phyloP scores from a whole-genome alignment of 2,329 filamentous ascomycete species.

The Fusarium coffeatum region DNA sequence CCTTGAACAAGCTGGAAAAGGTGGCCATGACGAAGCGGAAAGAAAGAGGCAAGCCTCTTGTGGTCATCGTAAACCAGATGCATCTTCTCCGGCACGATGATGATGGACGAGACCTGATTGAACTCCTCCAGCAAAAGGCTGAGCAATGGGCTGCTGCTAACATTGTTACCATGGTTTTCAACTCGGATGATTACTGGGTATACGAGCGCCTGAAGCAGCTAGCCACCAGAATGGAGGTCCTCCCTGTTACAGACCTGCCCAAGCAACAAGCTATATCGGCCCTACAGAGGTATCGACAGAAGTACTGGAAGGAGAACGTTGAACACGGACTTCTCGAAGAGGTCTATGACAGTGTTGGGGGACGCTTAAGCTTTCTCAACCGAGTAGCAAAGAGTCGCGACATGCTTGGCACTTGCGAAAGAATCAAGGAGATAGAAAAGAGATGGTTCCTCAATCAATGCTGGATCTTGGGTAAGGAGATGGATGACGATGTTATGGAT shows the following conservation, averaged over 20 bases:
- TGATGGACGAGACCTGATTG: slow-evolving; percentile 90
- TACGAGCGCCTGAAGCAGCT: slow-evolving; percentile 94
- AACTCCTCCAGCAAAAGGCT: slow-evolving; percentile 93
- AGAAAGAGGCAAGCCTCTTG: slow-evolving; percentile 73
- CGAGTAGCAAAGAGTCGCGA: slow-evolving; percentile 87
- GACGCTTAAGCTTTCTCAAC: slow-evolving; percentile 87
- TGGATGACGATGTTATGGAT: slow-evolving; percentile 98
- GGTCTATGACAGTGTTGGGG: slow-evolving; percentile 88
- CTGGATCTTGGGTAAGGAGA: slow-evolving; percentile 77
- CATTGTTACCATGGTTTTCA: slow-evolving; percentile 92
- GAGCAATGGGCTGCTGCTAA: slow-evolving; percentile 96
- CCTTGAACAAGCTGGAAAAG: slow-evolving; percentile 98
- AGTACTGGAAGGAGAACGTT: slow-evolving; percentile 76
- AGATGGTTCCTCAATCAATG: slow-evolving; percentile 83
- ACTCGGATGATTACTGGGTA: slow-evolving; percentile 98
- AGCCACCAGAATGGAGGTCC: slow-evolving; percentile 93
- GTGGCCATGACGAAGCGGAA: slow-evolving; percentile 80
- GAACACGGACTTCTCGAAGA: slow-evolving; percentile 70
- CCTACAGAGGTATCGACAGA: slow-evolving; percentile 80
- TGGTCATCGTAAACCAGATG: slow-evolving; percentile 95
- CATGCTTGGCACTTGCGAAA: slow-evolving; percentile 84
- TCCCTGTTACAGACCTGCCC: slow-evolving; percentile 84
- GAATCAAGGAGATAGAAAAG: slow-evolving; percentile 75
- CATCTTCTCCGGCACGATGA: slow-evolving; percentile 93
- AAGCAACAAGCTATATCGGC: slow-evolving; percentile 82